Evolutionary conservation across 106 monocot genomes (phyloP).

Genomic region (Narthecium ossifragum): DNA sequence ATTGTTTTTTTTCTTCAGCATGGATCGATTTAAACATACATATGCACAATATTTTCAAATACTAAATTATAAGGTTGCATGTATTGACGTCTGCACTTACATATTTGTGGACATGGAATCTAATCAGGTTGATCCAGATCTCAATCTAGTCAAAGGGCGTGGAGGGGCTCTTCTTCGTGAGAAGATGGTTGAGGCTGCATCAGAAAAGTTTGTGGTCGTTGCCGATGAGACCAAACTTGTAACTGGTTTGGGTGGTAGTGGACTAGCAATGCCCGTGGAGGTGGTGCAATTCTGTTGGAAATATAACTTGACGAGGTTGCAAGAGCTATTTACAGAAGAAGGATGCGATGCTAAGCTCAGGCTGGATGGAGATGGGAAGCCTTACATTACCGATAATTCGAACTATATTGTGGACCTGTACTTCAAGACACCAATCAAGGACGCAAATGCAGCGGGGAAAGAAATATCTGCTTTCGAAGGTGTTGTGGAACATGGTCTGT

Average conservation of each 20-base stretch:
- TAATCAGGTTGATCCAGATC: slow-evolving; percentile 75
- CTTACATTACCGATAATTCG: slow-evolving; percentile 89
- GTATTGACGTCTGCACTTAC: no score
- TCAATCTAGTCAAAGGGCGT: slow-evolving; percentile 92
- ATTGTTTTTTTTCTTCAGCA: no score
- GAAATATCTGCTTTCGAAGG: slow-evolving; percentile 89
- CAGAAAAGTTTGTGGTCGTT: slow-evolving; percentile 87
- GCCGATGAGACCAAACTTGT: slow-evolving; percentile 92
- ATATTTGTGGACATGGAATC: background rate
- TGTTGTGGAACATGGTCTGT: slow-evolving; percentile 92
- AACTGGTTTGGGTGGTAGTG: slow-evolving; percentile 81
- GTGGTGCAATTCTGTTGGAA: slow-evolving; percentile 99
- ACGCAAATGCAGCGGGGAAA: slow-evolving; percentile 60
- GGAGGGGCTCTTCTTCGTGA: slow-evolving; percentile 95
- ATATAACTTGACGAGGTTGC: slow-evolving; percentile 71
- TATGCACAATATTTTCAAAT: no score
- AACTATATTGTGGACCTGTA: slow-evolving; percentile 96
- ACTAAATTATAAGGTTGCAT: no score
- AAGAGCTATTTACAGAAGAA: slow-evolving; percentile 78
- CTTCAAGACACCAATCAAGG: slow-evolving; percentile 77
- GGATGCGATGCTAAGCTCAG: slow-evolving; percentile 91
- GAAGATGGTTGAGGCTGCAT: slow-evolving; percentile 98
- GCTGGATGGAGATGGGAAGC: slow-evolving; percentile 65
- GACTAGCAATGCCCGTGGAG: slow-evolving; percentile 96
- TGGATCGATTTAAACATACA: no score